Percentiles rank a stretch among this genome's conserved stretches.
These are phyloP conservation scores for Acacia confusa DNA, from an alignment of 306 rosid species.

Conservation along the genomic window DNA sequence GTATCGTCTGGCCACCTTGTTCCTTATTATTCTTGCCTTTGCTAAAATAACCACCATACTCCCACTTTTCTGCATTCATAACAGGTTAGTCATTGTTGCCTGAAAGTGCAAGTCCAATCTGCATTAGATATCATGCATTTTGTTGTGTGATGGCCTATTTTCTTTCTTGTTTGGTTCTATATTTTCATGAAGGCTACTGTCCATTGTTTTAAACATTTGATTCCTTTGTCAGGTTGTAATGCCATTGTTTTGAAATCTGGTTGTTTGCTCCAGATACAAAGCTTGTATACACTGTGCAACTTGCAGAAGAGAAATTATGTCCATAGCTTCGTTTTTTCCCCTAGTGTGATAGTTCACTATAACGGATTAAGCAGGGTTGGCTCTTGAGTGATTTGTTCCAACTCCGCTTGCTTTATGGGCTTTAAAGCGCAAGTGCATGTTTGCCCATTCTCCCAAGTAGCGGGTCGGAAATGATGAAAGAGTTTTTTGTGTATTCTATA, in stretches of 20 bases:
- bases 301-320: conserved; percentile 63
- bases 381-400: conserved; percentile 10
- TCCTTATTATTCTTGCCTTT: not conserved
- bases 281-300: conserved; percentile 73
- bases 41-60: not conserved
- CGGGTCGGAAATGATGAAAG: conserved; percentile 29
- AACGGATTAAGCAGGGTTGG: conserved; percentile 30
- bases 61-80: not conserved
- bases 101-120: not conserved
- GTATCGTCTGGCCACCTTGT: not conserved
- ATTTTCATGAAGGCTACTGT: not conserved
- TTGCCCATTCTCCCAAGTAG: conserved; percentile 22
- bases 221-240: conserved; percentile 6
- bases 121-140: not conserved
- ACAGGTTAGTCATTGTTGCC: not conserved
- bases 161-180: not conserved
- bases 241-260: conserved; percentile 36
- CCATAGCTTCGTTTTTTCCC: conserved; percentile 24
- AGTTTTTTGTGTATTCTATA: conserved; percentile 33
- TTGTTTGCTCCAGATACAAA: conserved; percentile 61
- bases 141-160: not conserved
- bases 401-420: conserved; percentile 26
- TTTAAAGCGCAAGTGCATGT: conserved; percentile 21
- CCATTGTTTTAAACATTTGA: not conserved
- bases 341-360: conserved; percentile 1